Conservation (phyloP, 768 basidiomycete genomes). For the Collybiopsis confluens region DNA sequence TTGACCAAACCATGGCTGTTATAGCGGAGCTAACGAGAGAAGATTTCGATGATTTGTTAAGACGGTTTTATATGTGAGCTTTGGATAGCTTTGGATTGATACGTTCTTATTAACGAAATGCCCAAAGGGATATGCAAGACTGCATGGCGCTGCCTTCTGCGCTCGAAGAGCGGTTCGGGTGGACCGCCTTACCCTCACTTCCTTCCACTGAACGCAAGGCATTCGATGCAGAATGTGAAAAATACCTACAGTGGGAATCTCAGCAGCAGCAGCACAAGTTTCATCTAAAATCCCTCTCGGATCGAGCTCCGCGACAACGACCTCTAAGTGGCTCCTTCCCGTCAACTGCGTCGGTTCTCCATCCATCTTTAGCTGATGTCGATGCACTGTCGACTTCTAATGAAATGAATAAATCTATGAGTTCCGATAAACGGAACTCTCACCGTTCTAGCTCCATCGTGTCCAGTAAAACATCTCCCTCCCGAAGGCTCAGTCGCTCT, state of each 20-base stretch:
- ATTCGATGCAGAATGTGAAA: conserved; percentile 54
- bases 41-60: conserved; percentile 58
- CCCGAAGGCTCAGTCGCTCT: conserved; percentile 45
- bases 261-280: conserved; percentile 23
- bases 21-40: conserved; percentile 50
- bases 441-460: not conserved
- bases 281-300: conserved; percentile 11
- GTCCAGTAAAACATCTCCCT: conserved; percentile 14
- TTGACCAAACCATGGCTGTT: conserved; percentile 21
- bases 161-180: conserved; percentile 46
- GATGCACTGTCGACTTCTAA: not conserved
- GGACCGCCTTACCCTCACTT: conserved; percentile 36
- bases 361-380: not conserved
- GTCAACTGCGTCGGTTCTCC: not conserved
- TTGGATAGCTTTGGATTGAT: conserved; percentile 2
- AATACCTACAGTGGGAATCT: conserved; percentile 49
- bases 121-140: conserved; percentile 60
- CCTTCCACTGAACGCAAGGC: conserved; percentile 47
- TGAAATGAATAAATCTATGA: not conserved
- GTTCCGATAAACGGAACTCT: too few species aligned
- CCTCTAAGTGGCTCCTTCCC: not conserved
- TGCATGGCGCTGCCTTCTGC: conserved; percentile 43
- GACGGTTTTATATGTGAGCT: conserved; percentile 59
- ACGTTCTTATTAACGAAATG: not conserved
- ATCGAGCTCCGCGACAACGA: not conserved